A percentile compares a stretch with the other conserved stretches of the same genome.
phyloP scores from a whole-genome alignment of 164 flowering plant genomes.

The Saururus chinensis region DNA sequence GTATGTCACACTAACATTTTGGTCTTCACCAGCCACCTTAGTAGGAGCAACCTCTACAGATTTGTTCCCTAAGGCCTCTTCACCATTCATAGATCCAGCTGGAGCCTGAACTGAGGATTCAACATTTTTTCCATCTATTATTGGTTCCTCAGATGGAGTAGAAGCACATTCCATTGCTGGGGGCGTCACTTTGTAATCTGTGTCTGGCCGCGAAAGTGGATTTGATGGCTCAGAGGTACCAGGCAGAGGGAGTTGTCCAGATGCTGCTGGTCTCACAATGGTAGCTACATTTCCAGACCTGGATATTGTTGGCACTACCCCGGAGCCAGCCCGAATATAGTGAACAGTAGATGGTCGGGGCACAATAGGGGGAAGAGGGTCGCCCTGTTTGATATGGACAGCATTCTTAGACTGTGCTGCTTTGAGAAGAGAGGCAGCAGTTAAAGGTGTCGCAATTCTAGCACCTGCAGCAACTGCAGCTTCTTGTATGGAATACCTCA shows the following conservation, averaged over 20 bases:
- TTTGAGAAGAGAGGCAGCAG: conserved; percentile 56
- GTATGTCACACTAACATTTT: background rate
- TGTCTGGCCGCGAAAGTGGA: conserved; percentile 7
- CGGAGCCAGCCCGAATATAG: conserved; percentile 21
- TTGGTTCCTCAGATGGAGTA: background rate
- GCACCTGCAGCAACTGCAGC: conserved; percentile 96
- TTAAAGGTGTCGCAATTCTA: conserved; percentile 55
- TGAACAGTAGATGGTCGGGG: conserved; percentile 32
- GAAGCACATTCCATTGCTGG: background rate
- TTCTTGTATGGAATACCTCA: conserved; percentile 42
- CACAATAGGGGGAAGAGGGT: conserved; percentile 25
- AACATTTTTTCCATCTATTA: background rate
- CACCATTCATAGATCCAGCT: conserved; percentile 1
- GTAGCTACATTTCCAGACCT: conserved; percentile 7
- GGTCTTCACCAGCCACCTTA: background rate
- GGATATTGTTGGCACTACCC: conserved; percentile 5
- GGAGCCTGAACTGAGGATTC: background rate
- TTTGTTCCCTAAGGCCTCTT: background rate
- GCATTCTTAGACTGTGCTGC: conserved; percentile 61
- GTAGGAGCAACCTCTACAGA: conserved; percentile 3
- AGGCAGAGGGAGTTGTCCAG: conserved; percentile 9
- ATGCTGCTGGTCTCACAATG: conserved; percentile 14
- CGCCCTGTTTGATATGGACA: conserved; percentile 50
- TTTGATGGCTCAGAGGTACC: conserved; percentile 6
- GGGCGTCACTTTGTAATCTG: background rate